These are phyloP conservation scores for Plenodomus lindquistii DNA, from an alignment of 2,329 filamentous ascomycete species.

Conservation along the genomic window DNA sequence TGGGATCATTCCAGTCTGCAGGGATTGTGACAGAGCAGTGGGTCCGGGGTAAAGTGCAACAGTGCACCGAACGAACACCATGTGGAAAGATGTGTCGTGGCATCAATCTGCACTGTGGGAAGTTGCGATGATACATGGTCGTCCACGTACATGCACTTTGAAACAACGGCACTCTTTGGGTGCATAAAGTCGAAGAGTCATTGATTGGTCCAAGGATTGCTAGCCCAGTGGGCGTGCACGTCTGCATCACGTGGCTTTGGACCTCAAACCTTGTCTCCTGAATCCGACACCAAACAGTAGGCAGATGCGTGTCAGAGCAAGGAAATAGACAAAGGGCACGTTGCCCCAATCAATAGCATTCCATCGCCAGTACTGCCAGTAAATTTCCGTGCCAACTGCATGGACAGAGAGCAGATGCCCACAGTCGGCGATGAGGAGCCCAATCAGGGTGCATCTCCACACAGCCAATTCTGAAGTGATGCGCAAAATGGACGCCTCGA, in stretches of 20 bases:
- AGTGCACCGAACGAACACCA: no score
- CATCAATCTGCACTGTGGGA: no score
- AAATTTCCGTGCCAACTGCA: slow-evolving; percentile 63
- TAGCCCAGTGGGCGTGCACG: not conserved
- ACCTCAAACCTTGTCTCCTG: slow-evolving; percentile 1
- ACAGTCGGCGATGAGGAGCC: slow-evolving; percentile 73
- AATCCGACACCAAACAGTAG: slow-evolving; percentile 36
- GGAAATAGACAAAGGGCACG: slow-evolving; percentile 70
- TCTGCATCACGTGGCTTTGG: slow-evolving; percentile 14
- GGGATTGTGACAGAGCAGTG: no score
- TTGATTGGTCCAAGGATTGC: not conserved
- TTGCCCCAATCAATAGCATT: slow-evolving; percentile 72
- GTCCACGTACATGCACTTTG: no score
- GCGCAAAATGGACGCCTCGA: slow-evolving; percentile 75
- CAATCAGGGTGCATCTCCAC: slow-evolving; percentile 69
- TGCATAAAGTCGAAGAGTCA: no score
- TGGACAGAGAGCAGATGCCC: slow-evolving; percentile 73
- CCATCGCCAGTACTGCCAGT: slow-evolving; percentile 66
- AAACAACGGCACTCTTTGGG: no score
- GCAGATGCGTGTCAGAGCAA: slow-evolving; percentile 49
- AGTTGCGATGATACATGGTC: no score
- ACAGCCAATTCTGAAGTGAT: slow-evolving; percentile 69
- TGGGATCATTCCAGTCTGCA: no score
- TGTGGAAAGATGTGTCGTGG: no score
- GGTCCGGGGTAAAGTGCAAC: no score